phyloP scores from a whole-genome alignment of 2,329 filamentous ascomycete genomes.

The Pyrenophora seminiperda region DNA sequence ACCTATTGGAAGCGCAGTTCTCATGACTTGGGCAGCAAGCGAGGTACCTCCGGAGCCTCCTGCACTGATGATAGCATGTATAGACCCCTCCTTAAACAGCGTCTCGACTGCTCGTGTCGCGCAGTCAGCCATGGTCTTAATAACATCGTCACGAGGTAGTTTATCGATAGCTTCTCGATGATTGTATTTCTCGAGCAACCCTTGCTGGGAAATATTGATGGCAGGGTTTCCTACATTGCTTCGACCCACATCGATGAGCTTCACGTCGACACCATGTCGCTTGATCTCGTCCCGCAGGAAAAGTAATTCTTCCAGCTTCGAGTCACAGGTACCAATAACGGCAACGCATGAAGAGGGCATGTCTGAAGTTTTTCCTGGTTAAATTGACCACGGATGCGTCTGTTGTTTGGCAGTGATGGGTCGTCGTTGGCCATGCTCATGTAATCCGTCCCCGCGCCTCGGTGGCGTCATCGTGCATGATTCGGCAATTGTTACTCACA shows the following conservation, averaged over 20 bases:
- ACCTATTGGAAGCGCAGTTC: slow-evolving; percentile 64
- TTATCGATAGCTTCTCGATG: slow-evolving; percentile 39
- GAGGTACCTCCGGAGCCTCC: slow-evolving; percentile 69
- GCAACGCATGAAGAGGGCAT: slow-evolving; percentile 49
- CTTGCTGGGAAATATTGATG: slow-evolving; percentile 55
- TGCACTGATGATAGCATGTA: slow-evolving; percentile 64
- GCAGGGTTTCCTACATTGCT: slow-evolving; percentile 48
- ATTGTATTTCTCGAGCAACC: slow-evolving; percentile 47
- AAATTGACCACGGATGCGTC: neutral
- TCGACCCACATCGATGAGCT: slow-evolving; percentile 63
- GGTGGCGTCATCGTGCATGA: slow-evolving; percentile 19
- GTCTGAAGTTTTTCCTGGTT: too few species aligned
- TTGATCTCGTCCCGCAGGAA: slow-evolving; percentile 59
- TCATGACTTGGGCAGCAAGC: slow-evolving; percentile 66
- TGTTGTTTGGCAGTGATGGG: neutral
- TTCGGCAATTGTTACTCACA: neutral
- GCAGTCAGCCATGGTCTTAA: slow-evolving; percentile 60
- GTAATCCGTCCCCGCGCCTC: slow-evolving; percentile 3
- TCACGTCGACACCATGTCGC: slow-evolving; percentile 43
- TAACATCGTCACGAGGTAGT: slow-evolving; percentile 60
- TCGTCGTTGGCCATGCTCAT: neutral
- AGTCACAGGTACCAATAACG: slow-evolving; percentile 68
- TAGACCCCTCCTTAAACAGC: slow-evolving; percentile 45
- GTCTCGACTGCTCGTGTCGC: slow-evolving; percentile 52
- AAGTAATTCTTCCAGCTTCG: slow-evolving; percentile 64